phyloP scores from a whole-genome alignment of 495 filamentous ascomycete species.

The Jackrogersella multiformis region DNA sequence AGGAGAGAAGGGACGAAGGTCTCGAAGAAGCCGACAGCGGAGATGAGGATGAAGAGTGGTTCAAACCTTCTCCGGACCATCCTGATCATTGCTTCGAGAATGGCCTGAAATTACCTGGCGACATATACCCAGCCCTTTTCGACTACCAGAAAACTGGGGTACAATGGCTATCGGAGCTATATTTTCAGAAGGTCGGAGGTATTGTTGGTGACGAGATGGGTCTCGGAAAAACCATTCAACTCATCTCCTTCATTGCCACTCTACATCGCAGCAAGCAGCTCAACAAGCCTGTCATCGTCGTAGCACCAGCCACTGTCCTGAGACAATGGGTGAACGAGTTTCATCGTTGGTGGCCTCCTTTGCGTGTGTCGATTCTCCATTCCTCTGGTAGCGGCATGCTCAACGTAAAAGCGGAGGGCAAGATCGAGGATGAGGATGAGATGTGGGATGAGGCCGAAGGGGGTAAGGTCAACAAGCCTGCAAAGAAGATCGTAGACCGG shows the following conservation, averaged over 20 bases:
- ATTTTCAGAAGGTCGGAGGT: conserved; percentile 86
- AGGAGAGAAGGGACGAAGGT: conserved; percentile 47
- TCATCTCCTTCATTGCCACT: conserved; percentile 89
- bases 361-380: conserved; percentile 94
- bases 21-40: conserved; percentile 50
- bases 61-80: conserved; percentile 81
- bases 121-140: conserved; percentile 89
- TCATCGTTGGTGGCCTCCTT: conserved; percentile 95
- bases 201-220: conserved; percentile 99
- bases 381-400: conserved; percentile 96
- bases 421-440: conserved; percentile 73
- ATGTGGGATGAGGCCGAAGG: conserved; percentile 55
- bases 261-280: conserved; percentile 89
- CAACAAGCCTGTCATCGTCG: conserved; percentile 83
- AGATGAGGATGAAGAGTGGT: conserved; percentile 76
- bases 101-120: conserved; percentile 83
- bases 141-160: conserved; percentile 96
- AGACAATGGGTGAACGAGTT: conserved; percentile 99
- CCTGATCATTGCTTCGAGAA: conserved; percentile 76
- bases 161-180: conserved; percentile 95
- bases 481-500: conserved; percentile 79
- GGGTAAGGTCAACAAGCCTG: conserved; percentile 64
- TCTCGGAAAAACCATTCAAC: conserved; percentile 91
- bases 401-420: conserved; percentile 73
- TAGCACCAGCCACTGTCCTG: conserved; percentile 92